These are phyloP conservation scores for Magnolia kwangsiensis DNA, from an alignment of 164 flowering plant genomes.

Conservation along the genomic window DNA sequence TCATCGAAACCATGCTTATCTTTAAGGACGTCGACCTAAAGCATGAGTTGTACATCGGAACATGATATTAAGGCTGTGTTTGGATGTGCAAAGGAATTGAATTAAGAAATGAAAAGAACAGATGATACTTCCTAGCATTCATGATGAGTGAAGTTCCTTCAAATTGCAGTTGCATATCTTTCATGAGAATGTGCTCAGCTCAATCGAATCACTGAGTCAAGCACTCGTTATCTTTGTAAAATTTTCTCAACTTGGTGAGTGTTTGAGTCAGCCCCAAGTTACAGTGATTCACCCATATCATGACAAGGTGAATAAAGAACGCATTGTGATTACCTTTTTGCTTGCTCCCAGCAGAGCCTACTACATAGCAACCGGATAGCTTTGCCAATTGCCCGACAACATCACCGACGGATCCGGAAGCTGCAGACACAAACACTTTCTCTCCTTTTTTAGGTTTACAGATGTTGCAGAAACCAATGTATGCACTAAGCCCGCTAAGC, in stretches of 20 bases:
- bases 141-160: not conserved
- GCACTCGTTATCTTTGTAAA: not conserved
- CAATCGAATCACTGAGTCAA: not conserved
- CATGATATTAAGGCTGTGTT: not conserved
- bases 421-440: constrained; percentile 77
- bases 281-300: not conserved
- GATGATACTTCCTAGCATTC: not conserved
- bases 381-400: constrained; percentile 83
- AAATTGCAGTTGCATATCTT: not conserved
- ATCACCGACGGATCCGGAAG: constrained; percentile 76
- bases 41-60: not conserved
- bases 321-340: constrained; percentile 48
- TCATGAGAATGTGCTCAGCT: not conserved
- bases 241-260: not conserved
- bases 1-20: constrained; percentile 76
- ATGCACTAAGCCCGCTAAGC: constrained; percentile 66
- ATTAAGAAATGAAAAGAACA: not conserved
- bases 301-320: not conserved
- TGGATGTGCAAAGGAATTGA: not conserved
- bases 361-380: constrained; percentile 66
- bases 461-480: constrained; percentile 61
- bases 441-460: constrained; percentile 77
- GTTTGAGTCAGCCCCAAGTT: not conserved
- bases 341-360: constrained; percentile 70
- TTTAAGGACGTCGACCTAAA: constrained; percentile 63